These are phyloP conservation scores for Fusarium sp. DNA, from an alignment of 2,329 filamentous ascomycete genomes.

Conservation along the genomic window DNA sequence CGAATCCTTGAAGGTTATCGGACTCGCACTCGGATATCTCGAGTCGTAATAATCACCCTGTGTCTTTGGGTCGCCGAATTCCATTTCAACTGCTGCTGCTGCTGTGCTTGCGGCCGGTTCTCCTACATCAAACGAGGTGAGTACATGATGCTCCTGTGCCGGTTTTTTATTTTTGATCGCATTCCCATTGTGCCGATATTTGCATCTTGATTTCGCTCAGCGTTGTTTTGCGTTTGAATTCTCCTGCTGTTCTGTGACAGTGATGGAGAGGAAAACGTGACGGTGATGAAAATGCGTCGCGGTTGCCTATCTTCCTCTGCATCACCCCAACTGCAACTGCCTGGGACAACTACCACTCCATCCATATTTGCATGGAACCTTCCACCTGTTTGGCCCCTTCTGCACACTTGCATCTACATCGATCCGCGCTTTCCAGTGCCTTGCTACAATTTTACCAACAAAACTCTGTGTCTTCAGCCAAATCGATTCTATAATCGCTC, in stretches of 20 bases:
- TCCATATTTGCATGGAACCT: slow-evolving; percentile 1
- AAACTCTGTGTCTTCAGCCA: slow-evolving; percentile 25
- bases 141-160: slow-evolving; percentile 29
- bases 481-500: slow-evolving; percentile 5
- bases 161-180: slow-evolving; percentile 5
- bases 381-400: slow-evolving; percentile 1
- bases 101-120: slow-evolving; percentile 28
- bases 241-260: slow-evolving; percentile 11
- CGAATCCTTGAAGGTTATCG: slow-evolving; percentile 33
- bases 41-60: slow-evolving; percentile 18
- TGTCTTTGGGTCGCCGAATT: slow-evolving; percentile 18
- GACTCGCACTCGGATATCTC: slow-evolving; percentile 27
- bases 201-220: not conserved
- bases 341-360: slow-evolving; percentile 17
- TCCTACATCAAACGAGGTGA: slow-evolving; percentile 33
- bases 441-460: slow-evolving; percentile 14
- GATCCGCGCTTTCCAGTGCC: slow-evolving; percentile 9
- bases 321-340: slow-evolving; percentile 8
- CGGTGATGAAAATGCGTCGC: slow-evolving; percentile 19
- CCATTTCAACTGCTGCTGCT: slow-evolving; percentile 27
- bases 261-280: slow-evolving; percentile 3
- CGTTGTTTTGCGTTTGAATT: not conserved
- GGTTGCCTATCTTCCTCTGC: slow-evolving; percentile 21
- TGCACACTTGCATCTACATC: slow-evolving; percentile 12
- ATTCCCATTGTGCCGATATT: slow-evolving; percentile 1